Percentiles rank a stretch among this genome's conserved stretches.
phyloP scores from a whole-genome alignment of 352 stramenopile species.

The Halophytophthora polymorphica region DNA sequence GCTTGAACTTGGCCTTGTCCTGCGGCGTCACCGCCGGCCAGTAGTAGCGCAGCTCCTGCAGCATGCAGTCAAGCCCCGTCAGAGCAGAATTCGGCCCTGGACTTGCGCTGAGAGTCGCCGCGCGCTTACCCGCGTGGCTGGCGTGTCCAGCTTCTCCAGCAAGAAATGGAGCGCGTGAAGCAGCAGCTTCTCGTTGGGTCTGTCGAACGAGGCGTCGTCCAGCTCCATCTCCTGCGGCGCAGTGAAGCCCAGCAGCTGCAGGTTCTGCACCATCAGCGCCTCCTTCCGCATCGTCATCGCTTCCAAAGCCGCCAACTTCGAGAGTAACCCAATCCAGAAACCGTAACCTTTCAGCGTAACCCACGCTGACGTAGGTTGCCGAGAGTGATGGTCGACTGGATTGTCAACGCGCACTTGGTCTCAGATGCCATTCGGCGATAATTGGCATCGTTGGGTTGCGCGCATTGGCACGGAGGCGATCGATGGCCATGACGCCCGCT shows the following conservation, averaged over 20 bases:
- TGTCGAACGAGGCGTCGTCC: conserved; percentile 40
- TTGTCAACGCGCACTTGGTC: conserved; percentile 1
- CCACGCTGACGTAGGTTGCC: background rate
- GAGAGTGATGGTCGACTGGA: conserved; percentile 31
- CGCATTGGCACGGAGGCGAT: too few species aligned
- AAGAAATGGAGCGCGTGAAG: conserved; percentile 45
- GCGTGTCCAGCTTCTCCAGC: conserved; percentile 27
- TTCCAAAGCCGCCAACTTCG: background rate
- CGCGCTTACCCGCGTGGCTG: conserved; percentile 13
- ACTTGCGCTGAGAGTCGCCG: too few species aligned
- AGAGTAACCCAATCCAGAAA: too few species aligned
- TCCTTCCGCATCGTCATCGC: conserved; percentile 30
- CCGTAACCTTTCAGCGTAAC: too few species aligned
- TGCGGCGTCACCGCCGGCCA: conserved; percentile 55
- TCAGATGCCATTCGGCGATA: background rate
- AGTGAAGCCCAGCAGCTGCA: conserved; percentile 38
- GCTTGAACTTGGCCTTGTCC: conserved; percentile 62
- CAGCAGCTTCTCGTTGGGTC: conserved; percentile 57
- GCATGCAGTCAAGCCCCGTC: background rate
- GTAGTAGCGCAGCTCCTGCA: conserved; percentile 49
- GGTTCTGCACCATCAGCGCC: conserved; percentile 42
- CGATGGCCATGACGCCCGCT: background rate
- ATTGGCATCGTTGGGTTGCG: too few species aligned
- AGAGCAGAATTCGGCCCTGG: background rate
- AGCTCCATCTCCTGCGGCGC: conserved; percentile 6